A percentile compares a stretch with the other conserved stretches of the same genome.
These are phyloP conservation scores for Ophiobolus disseminans DNA, from an alignment of 2,329 filamentous ascomycete genomes.

Conservation along the genomic window DNA sequence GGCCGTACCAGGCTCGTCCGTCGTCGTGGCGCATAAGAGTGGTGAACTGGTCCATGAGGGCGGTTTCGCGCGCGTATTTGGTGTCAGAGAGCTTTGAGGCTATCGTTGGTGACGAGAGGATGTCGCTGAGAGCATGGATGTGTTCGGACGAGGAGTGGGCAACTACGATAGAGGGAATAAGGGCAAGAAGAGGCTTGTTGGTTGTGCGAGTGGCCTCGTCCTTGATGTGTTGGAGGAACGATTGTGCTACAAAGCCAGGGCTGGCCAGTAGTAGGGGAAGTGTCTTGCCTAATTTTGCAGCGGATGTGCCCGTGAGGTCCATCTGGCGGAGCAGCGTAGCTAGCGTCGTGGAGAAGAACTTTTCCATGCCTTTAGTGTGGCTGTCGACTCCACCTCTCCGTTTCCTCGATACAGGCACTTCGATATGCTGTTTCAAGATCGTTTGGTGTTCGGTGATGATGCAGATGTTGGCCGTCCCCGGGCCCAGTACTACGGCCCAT, in stretches of 20 bases:
- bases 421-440: slow-evolving; percentile 73
- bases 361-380: slow-evolving; percentile 73
- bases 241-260: slow-evolving; percentile 83
- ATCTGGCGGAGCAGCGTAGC: slow-evolving; percentile 78
- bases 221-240: slow-evolving; percentile 79
- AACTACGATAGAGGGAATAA: slow-evolving; percentile 70
- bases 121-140: slow-evolving; percentile 84
- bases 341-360: slow-evolving; percentile 80
- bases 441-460: slow-evolving; percentile 82
- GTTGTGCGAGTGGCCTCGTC: slow-evolving; percentile 67
- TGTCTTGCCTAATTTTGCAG: slow-evolving; percentile 31
- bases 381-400: slow-evolving; percentile 66
- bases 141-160: slow-evolving; percentile 87
- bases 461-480: slow-evolving; percentile 83
- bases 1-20: slow-evolving; percentile 88
- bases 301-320: slow-evolving; percentile 66
- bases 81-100: slow-evolving; percentile 80
- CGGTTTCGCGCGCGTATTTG: slow-evolving; percentile 84
- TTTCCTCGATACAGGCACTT: slow-evolving; percentile 72
- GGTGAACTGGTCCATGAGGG: slow-evolving; percentile 83
- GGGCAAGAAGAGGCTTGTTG: slow-evolving; percentile 73
- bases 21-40: slow-evolving; percentile 82
- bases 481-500: slow-evolving; percentile 92
- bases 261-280: slow-evolving; percentile 81
- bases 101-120: slow-evolving; percentile 82